Conservation (phyloP, 1,284 basidiomycete genomes). For the Ustilago cynodontis region DNA sequence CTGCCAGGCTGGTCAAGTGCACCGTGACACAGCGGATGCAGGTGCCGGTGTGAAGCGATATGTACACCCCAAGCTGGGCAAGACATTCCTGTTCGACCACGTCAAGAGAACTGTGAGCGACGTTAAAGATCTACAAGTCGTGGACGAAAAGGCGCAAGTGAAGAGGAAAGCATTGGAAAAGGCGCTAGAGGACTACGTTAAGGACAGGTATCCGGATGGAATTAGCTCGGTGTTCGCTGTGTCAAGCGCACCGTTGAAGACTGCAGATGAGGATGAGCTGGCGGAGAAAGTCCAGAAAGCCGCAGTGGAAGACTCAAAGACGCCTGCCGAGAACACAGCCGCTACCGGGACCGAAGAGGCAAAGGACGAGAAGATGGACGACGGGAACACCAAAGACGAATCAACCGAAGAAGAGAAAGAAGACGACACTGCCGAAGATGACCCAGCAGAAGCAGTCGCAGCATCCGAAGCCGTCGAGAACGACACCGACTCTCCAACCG, state of each 20-base stretch:
- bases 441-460: slow-evolving; percentile 23
- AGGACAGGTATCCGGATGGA: slow-evolving; percentile 62
- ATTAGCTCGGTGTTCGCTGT: slow-evolving; percentile 55
- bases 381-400: slow-evolving; percentile 13
- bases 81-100: slow-evolving; percentile 50
- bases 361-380: slow-evolving; percentile 12
- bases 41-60: slow-evolving; percentile 34
- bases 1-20: slow-evolving; percentile 40
- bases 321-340: slow-evolving; percentile 34
- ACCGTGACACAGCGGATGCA: neutral
- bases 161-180: slow-evolving; percentile 52
- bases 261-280: slow-evolving; percentile 18
- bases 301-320: slow-evolving; percentile 25
- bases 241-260: slow-evolving; percentile 21
- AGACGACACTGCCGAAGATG: slow-evolving; percentile 12
- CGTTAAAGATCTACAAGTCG: slow-evolving; percentile 13
- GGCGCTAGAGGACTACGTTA: slow-evolving; percentile 52
- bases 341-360: slow-evolving; percentile 4
- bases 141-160: slow-evolving; percentile 22
- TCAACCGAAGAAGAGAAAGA: neutral
- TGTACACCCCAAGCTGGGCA: slow-evolving; percentile 32
- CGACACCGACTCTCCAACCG: slow-evolving; percentile 1
- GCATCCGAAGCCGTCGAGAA: slow-evolving; percentile 22
- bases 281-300: slow-evolving; percentile 22
- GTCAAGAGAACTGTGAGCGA: slow-evolving; percentile 36